A percentile compares a stretch with the other conserved stretches of the same genome.
phyloP scores from a whole-genome alignment of 164 flowering plant species.

The Hamamelis virginiana region DNA sequence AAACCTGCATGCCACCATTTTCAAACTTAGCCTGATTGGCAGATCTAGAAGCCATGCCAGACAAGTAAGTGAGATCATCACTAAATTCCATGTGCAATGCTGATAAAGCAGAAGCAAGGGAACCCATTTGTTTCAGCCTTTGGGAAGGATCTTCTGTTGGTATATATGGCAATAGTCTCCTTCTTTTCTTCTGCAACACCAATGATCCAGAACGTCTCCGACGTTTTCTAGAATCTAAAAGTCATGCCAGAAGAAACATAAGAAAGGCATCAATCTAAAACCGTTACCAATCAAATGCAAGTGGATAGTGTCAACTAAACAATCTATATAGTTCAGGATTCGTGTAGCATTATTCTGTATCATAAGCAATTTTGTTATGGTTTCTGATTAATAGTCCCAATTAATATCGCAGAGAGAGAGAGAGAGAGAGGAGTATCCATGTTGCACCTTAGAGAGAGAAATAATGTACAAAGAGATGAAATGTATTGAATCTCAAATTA shows the following conservation, averaged over 20 bases:
- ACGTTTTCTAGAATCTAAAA: constrained; percentile 49
- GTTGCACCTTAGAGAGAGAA: too few species aligned
- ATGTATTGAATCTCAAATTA: too few species aligned
- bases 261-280: background rate
- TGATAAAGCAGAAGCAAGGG: constrained; percentile 68
- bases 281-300: background rate
- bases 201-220: constrained; percentile 41
- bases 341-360: background rate
- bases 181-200: constrained; percentile 49
- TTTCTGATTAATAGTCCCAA: too few species aligned
- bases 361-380: too few species aligned
- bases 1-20: constrained; percentile 79
- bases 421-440: too few species aligned
- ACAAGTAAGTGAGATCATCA: constrained; percentile 56
- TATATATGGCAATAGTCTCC: constrained; percentile 52
- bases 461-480: too few species aligned
- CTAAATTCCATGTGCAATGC: constrained; percentile 48
- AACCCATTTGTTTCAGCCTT: constrained; percentile 60
- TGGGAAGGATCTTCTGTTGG: constrained; percentile 53
- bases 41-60: constrained; percentile 62
- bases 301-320: background rate
- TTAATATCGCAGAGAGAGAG: too few species aligned
- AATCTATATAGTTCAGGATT: background rate
- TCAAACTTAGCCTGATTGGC: constrained; percentile 64
- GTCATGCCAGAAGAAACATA: constrained; percentile 1